Evolutionary conservation across 345 rosid species (phyloP).

Genomic region (Aquilaria sinensis): DNA sequence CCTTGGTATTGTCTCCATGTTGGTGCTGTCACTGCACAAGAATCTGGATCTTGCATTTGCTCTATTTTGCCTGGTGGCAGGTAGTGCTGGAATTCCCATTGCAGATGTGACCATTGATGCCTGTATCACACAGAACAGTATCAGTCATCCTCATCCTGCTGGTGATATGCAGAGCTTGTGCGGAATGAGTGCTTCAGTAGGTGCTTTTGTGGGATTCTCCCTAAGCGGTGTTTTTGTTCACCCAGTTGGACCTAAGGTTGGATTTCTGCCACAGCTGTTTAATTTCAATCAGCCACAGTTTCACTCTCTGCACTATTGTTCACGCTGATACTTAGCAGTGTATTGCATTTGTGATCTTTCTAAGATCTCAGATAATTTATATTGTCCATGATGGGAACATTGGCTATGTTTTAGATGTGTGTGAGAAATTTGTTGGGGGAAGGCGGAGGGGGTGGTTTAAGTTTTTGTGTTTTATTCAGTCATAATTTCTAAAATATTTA

Average conservation of each 20-base stretch:
- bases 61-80: slow-evolving; percentile 39
- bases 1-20: slow-evolving; percentile 44
- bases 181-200: slow-evolving; percentile 57
- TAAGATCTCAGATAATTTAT: too few relatives aligned
- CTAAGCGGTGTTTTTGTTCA: slow-evolving; percentile 63
- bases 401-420: too few relatives aligned
- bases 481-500: too few relatives aligned
- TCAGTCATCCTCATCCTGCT: slow-evolving; percentile 58
- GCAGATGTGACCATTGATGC: slow-evolving; percentile 79
- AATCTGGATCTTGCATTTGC: slow-evolving; percentile 47
- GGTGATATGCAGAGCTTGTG: slow-evolving; percentile 75
- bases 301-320: too few relatives aligned
- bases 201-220: slow-evolving; percentile 57
- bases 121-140: slow-evolving; percentile 58
- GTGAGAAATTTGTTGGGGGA: too few relatives aligned
- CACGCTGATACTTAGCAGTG: too few relatives aligned
- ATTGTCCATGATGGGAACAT: too few relatives aligned
- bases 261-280: background rate
- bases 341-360: too few relatives aligned
- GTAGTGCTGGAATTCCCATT: slow-evolving; percentile 57
- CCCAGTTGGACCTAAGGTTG: slow-evolving; percentile 52
- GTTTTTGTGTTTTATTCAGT: too few relatives aligned
- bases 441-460: too few relatives aligned
- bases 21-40: slow-evolving; percentile 37
- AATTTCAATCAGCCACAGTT: background rate